Evolutionary conservation across 768 basidiomycete species (phyloP), one percentile per base, ranked within the genome.

Genomic region (Phylloporus scabripes): DNA sequence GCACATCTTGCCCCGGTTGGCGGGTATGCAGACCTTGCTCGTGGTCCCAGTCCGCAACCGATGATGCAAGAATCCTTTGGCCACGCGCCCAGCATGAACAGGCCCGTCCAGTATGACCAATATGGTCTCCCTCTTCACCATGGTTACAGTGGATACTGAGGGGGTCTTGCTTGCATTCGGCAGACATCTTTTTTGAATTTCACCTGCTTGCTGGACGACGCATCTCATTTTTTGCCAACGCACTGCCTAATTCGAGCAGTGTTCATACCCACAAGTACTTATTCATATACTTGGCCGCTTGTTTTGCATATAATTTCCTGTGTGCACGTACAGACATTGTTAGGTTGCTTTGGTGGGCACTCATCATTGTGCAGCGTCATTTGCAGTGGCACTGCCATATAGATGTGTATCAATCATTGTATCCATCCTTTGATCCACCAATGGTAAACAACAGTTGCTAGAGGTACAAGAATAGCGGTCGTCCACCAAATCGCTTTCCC

Each of bases 11-110:
- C 82, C 12, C 80, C 85, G 21, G 80, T 86, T 48, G 87, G 85
- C 49, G 87, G 86, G 18, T 92, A 92, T 59, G 89, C 87, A 41
- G 87, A 91, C 63, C 76, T 90, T 41, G 77, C 86, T 48, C 85
- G 88, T 53, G 88, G 85, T 28, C 72, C 82, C 8, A 85, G 80
- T 67, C 80, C 83, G 15, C 77, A 78, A 53, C 87, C 86, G 15
- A 68, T 63, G 60, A 74, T 77, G 74, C 65, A 68, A 39, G 70
- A 77, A 53, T 40, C 60, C 24, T 58, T 72, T 18, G 51, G 54
- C 29, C 66, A 55, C 31, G 70, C 69, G 18, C 71, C 71, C 7
- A 76, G 65, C 41, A 63, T 76, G 44, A 81, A 76, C 62, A 46
- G 74, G 52, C 72, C 74, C 15, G 57, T 67, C 38, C 72, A 71